A percentile compares a stretch with the other conserved stretches of the same genome.
These are phyloP conservation scores for Erodium maritimum DNA, from an alignment of 345 rosid species.

Conservation along the genomic window DNA sequence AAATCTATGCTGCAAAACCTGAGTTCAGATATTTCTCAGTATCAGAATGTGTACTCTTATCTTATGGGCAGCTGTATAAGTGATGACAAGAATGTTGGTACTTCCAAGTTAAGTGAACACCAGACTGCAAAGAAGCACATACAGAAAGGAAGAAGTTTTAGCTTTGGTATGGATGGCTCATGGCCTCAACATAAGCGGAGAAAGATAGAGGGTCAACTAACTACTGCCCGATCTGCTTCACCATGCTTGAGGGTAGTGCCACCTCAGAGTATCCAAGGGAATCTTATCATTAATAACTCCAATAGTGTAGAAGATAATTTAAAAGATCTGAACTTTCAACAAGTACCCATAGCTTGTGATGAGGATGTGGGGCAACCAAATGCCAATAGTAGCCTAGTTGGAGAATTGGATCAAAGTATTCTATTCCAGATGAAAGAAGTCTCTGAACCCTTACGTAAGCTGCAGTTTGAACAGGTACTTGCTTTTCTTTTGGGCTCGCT, in stretches of 20 bases:
- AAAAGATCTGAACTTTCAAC: conserved; percentile 13
- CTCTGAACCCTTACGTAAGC: conserved; percentile 26
- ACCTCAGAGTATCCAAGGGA: conserved; percentile 11
- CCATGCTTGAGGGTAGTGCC: conserved; percentile 24
- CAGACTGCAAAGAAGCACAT: conserved; percentile 16
- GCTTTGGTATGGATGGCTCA: conserved; percentile 19
- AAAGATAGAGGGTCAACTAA: conserved; percentile 22
- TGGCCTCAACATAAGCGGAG: conserved; percentile 39
- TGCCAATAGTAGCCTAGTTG: conserved; percentile 13
- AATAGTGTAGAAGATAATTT: conserved; percentile 6
- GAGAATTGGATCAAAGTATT: conserved; percentile 14
- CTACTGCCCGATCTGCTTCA: conserved; percentile 21
- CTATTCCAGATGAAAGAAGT: conserved; percentile 20
- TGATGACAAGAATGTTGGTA: conserved; percentile 10
- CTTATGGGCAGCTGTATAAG: conserved; percentile 6
- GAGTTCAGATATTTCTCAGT: not conserved
- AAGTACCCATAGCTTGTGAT: conserved; percentile 19
- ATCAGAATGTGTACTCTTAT: conserved; percentile 4
- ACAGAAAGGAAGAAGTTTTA: conserved; percentile 13
- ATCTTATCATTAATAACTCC: conserved; percentile 9
- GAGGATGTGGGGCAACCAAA: conserved; percentile 16
- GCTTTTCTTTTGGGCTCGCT: not conserved
- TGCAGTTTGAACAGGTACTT: conserved; percentile 40
- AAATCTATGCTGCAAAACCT: conserved; percentile 13
- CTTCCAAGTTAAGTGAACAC: conserved; percentile 20